Base-by-base conservation (phyloP, 345 rosid species). In the Lepidium africanum region DNA sequence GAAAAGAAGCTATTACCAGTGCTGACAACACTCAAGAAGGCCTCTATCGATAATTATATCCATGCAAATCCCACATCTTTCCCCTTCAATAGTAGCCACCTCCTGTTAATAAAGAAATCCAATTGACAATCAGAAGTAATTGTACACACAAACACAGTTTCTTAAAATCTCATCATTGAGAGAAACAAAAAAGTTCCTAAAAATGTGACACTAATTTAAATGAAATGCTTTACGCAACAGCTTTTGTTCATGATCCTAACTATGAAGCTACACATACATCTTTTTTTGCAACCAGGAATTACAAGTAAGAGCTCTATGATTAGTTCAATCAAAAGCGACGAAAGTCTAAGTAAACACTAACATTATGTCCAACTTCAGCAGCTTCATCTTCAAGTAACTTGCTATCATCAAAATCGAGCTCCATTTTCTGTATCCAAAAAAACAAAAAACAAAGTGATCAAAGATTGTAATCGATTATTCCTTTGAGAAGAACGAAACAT, bases 11-110 rank as follows among this genome's bases (percentile, higher is more conserved):
- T 14, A 51, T 43, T 82, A 89, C 99, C 97, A 91, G 78, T 94
- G 97, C 58, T 89, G 93, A 67, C 99, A 94, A 73, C 96, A 94
- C 82, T 94, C 99, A 65, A 91, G 87, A 77, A 94, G 84, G 6
- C 99, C 99, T 70, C 99, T 79, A 77, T 94, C 99, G 50, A 91
- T 60, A n/a, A 91, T 73, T n/a, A 89, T 66, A 77, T 94, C 97
- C 99, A 91, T 94, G 77, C 99, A 94, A 68, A 94, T 87, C 78
- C 99, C 99, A 79, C 99, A 94, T 71, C 90, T 85, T 63, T 87
- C 97, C 10, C 91, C 95, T 71, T 86, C 97, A 56, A 80, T 58
- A 61, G 63, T 70, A 48, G 73, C 61, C 82, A 72, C 33, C 52
- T 85, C 96, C 97, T 94, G 85, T 70, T 54, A 4, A 75, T 30